Conservation (phyloP, 495 filamentous ascomycete species). For the Aspergillus homomorphus region DNA sequence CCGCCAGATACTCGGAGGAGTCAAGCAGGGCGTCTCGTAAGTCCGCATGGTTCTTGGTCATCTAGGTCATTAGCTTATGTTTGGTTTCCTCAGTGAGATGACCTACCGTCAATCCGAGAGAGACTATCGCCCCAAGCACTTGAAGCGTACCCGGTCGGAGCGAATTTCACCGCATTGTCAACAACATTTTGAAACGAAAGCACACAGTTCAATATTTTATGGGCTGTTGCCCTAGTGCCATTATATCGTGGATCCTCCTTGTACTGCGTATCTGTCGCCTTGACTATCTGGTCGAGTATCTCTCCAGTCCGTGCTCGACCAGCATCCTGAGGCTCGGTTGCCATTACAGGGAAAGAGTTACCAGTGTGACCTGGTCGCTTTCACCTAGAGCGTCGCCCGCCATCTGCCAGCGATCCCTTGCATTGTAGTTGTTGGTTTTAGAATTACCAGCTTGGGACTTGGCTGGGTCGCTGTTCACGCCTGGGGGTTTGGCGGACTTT, state of each 20-base stretch:
- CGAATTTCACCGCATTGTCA: neutral
- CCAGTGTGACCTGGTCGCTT: too few relatives aligned
- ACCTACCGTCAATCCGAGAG: neutral
- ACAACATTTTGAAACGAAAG: neutral
- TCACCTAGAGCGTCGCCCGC: too few relatives aligned
- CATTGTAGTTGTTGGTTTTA: too few relatives aligned
- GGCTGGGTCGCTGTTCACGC: too few relatives aligned
- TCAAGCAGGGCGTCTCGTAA: neutral
- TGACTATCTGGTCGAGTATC: neutral
- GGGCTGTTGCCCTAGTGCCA: neutral
- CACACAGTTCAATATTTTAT: neutral
- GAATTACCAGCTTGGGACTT: too few relatives aligned
- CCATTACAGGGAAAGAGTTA: too few relatives aligned
- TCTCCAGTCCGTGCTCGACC: too few relatives aligned
- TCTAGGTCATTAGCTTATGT: neutral
- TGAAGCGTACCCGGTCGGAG: neutral
- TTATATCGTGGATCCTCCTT: neutral
- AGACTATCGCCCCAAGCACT: neutral
- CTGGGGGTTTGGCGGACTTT: too few relatives aligned
- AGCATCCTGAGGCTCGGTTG: too few relatives aligned
- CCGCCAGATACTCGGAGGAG: neutral
- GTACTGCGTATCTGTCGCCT: neutral
- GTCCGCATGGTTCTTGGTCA: neutral
- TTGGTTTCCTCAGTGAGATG: neutral
- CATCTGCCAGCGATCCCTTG: too few relatives aligned